phyloP scores from a whole-genome alignment of 2,329 filamentous ascomycete genomes.

The Thelonectria olida region DNA sequence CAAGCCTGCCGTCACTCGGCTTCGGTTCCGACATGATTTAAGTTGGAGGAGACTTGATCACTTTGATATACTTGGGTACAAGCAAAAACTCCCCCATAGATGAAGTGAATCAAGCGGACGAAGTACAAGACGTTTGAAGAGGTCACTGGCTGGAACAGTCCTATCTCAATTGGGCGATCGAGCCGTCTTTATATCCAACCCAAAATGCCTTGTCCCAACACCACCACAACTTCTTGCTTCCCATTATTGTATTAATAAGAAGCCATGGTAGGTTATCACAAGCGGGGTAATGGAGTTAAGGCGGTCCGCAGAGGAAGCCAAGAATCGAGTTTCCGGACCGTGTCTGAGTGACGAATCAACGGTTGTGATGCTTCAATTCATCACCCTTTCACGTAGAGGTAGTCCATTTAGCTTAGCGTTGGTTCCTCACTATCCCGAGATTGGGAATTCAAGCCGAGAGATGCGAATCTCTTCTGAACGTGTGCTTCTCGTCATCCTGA shows the following conservation, averaged over 20 bases:
- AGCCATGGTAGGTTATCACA: too few relatives aligned
- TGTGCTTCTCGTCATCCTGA: too few relatives aligned
- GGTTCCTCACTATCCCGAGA: not conserved
- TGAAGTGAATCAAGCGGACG: not conserved
- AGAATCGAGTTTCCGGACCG: not conserved
- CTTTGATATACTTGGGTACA: not conserved
- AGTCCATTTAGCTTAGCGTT: not conserved
- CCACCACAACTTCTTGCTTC: not conserved
- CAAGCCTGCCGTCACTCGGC: constrained; percentile 5
- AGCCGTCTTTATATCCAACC: not conserved
- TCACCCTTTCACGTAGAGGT: not conserved
- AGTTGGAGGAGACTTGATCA: not conserved
- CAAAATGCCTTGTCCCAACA: too few relatives aligned
- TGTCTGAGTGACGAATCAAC: not conserved
- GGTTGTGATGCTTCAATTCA: not conserved
- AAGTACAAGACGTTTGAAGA: too few relatives aligned
- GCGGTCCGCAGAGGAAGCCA: too few relatives aligned
- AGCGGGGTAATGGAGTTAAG: too few relatives aligned
- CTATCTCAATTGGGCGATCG: too few relatives aligned
- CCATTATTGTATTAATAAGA: too few relatives aligned
- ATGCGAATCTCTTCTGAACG: not conserved
- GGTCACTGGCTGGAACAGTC: too few relatives aligned
- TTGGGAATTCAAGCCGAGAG: not conserved
- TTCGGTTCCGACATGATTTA: not conserved
- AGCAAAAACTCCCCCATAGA: not conserved